Evolutionary conservation across 805 yeast species (phyloP).

Genomic region (Metschnikowia anglica): DNA sequence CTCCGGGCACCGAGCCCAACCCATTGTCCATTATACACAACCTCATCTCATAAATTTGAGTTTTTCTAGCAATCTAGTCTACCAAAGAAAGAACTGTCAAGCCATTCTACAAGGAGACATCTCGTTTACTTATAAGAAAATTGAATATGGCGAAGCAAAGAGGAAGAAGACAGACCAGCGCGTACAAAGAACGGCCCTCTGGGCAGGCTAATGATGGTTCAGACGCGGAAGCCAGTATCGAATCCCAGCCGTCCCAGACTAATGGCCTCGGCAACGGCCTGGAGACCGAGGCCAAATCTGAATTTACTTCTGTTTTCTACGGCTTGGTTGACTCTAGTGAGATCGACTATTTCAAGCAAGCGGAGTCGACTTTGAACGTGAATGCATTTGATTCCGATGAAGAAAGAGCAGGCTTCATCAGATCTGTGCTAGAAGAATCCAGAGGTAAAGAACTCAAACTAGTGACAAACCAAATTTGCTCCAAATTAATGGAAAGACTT

Average conservation of each 20-base stretch:
- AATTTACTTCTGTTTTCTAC: conserved; percentile 54
- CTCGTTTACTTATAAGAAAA: not conserved
- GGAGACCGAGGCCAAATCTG: conserved; percentile 16
- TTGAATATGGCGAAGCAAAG: conserved; percentile 30
- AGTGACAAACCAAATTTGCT: conserved; percentile 92
- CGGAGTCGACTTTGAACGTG: conserved; percentile 80
- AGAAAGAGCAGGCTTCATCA: conserved; percentile 69
- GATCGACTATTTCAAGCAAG: conserved; percentile 87
- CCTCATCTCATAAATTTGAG: conserved; percentile 13
- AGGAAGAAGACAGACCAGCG: conserved; percentile 44
- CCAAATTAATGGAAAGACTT: conserved; percentile 86
- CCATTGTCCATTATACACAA: conserved; percentile 5
- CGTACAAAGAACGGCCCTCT: conserved; percentile 24
- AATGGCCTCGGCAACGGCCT: too few species aligned
- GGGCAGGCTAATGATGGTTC: conserved; percentile 1
- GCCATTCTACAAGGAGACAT: too few species aligned
- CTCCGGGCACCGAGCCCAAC: too few species aligned
- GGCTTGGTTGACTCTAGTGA: conserved; percentile 86
- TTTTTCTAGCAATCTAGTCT: not conserved
- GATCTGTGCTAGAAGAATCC: conserved; percentile 80
- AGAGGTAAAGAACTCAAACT: conserved; percentile 87
- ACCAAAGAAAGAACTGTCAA: not conserved
- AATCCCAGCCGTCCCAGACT: too few species aligned
- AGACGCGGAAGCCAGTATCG: conserved; percentile 6
- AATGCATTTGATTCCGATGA: conserved; percentile 74